A percentile compares a stretch with the other conserved stretches of the same genome.
Conservation (phyloP, 306 rosid species). For the Geum urbanum region DNA sequence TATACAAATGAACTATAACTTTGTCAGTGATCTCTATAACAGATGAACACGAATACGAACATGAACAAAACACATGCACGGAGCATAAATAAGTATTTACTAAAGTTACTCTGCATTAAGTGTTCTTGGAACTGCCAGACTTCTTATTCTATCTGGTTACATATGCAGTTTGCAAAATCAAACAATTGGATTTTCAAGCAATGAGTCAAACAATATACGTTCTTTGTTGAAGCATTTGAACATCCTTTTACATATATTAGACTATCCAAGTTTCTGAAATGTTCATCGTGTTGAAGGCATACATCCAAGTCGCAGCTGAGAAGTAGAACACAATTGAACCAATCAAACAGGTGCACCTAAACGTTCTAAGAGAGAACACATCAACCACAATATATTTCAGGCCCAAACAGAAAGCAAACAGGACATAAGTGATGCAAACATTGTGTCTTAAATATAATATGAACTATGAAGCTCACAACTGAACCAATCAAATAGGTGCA, state of each 20-base stretch:
- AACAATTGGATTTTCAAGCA: neutral
- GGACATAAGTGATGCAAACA: neutral
- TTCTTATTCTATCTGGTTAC: neutral
- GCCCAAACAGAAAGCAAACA: neutral
- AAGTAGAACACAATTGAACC: neutral
- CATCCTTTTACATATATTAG: constrained; percentile 3
- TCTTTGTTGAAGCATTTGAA: neutral
- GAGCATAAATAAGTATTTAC: neutral
- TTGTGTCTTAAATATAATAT: neutral
- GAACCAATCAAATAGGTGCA: constrained; percentile 18
- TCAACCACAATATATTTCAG: constrained; percentile 11
- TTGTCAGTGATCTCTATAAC: neutral
- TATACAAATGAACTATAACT: neutral
- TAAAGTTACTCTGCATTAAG: too few relatives aligned
- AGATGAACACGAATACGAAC: neutral
- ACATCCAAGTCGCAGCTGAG: neutral
- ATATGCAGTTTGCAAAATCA: neutral
- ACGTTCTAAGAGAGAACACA: neutral
- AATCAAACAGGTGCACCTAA: constrained; percentile 12
- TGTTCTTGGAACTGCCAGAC: neutral
- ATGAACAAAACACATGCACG: neutral
- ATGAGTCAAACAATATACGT: neutral
- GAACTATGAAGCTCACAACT: neutral
- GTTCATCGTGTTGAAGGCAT: neutral
- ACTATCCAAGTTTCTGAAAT: constrained; percentile 26